Base-by-base conservation (phyloP, 1,284 basidiomycete genomes). In the Melanopsichium pennsylvanicum region DNA sequence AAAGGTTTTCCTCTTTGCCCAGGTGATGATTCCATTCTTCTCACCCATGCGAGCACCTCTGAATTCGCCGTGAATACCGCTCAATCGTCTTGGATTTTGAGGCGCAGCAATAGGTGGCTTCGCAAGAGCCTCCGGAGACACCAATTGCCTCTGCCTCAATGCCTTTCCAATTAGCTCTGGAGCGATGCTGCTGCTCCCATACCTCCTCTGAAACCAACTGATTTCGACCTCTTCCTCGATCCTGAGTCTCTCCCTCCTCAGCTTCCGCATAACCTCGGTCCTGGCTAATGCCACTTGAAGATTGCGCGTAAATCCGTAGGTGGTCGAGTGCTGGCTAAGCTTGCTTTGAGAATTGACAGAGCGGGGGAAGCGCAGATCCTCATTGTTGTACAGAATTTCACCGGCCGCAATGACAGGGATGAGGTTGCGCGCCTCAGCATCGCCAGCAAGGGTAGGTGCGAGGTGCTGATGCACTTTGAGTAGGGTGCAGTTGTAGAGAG, bases 401-500 rank as follows among this genome's bases (percentile, higher is more conserved):
- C 50, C 55, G 3, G 50, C 47, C 4, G 50, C 50, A 13, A 69
- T 57, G 34, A 48, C 38, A 11, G 68, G 66, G 21, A 59, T 42
- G 23, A 38, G 66, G 10, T 40, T 19, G 13, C 56, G 55, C 0
- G 51, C 37, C 29, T 58, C 55, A 10, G 37, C 37, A 18, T 68
- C 61, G 11, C 27, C 45, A 10, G 56, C 57, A 4, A 66, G 33
- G 0, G 44, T 52, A 4, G 52, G 27, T 1, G 67, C 68, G 4
- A 77, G 61, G 25, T 75, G 74, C 22, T 66, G 55, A 47, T 77
- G 73, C 3, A 75, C 66, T 46, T 77, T 77, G 54, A 74, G 66
- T 21, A 77, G 46, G 1, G 75, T 77, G 50, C 74, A 74, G 13
- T 68, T 63, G 56, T 77, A 75, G 4, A 75, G 45, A 3, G 75